Percentiles rank a stretch among this genome's conserved stretches.
phyloP scores from a whole-genome alignment of 2,329 filamentous ascomycete species.

The Venturia effusa region DNA sequence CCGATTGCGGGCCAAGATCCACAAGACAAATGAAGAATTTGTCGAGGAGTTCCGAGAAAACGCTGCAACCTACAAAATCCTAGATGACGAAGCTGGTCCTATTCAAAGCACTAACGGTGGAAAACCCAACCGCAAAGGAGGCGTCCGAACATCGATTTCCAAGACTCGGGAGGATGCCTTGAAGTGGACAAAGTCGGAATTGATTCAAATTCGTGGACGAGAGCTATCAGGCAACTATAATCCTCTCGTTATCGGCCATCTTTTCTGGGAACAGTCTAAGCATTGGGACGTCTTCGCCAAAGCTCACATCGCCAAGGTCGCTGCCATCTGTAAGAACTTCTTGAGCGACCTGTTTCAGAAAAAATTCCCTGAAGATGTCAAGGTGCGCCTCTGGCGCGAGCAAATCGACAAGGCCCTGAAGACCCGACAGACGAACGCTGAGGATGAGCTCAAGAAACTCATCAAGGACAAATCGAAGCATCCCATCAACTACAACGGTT shows the following conservation, averaged over 20 bases:
- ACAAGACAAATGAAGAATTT: too few species aligned
- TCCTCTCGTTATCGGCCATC: slow-evolving; percentile 44
- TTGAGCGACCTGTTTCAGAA: slow-evolving; percentile 24
- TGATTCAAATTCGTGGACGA: slow-evolving; percentile 36
- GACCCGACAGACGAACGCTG: neutral
- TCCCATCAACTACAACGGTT: slow-evolving; percentile 38
- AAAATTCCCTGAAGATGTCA: slow-evolving; percentile 30
- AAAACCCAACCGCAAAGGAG: too few species aligned
- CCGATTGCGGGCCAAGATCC: slow-evolving; percentile 42
- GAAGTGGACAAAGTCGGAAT: slow-evolving; percentile 27
- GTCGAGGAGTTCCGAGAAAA: too few species aligned
- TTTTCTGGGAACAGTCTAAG: slow-evolving; percentile 49
- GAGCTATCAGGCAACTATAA: slow-evolving; percentile 54
- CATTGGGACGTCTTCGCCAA: slow-evolving; percentile 39
- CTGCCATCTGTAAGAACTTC: slow-evolving; percentile 24
- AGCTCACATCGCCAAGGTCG: slow-evolving; percentile 27
- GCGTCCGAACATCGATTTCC: too few species aligned
- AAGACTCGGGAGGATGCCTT: slow-evolving; percentile 28
- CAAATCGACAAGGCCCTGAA: neutral
- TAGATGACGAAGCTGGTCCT: too few species aligned
- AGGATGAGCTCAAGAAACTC: neutral
- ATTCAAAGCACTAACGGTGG: too few species aligned
- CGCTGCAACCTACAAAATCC: too few species aligned
- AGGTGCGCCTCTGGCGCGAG: slow-evolving; percentile 22
- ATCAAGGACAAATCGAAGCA: neutral